A percentile compares a stretch with the other conserved stretches of the same genome.
These are phyloP conservation scores for Naumovozyma dairenensis DNA, from an alignment of 805 yeast genomes.

Conservation along the genomic window DNA sequence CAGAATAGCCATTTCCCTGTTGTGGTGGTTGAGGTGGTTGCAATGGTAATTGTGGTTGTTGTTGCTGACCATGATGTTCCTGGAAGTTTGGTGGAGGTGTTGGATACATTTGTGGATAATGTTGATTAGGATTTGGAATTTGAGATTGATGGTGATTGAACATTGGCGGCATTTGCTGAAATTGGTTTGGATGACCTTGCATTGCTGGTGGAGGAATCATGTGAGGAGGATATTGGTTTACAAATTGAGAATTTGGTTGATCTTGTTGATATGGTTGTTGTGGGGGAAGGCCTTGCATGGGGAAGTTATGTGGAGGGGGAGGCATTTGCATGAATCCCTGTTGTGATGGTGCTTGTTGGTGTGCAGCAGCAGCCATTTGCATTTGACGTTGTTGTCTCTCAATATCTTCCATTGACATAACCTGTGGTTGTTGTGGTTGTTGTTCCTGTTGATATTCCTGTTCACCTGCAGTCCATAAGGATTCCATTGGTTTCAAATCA, in stretches of 20 bases:
- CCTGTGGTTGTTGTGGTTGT: slow-evolving; percentile 15
- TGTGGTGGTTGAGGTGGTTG: slow-evolving; percentile 1
- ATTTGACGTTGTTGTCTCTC: slow-evolving; percentile 46
- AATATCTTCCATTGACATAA: slow-evolving; percentile 70
- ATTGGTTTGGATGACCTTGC: slow-evolving; percentile 20
- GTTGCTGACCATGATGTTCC: not conserved
- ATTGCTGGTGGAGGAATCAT: slow-evolving; percentile 23
- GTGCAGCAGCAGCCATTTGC: slow-evolving; percentile 17
- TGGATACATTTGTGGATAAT: not conserved
- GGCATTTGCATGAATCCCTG: slow-evolving; percentile 16
- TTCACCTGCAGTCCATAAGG: slow-evolving; percentile 41
- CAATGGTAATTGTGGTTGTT: not conserved
- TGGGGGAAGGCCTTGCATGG: slow-evolving; percentile 4
- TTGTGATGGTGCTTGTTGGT: slow-evolving; percentile 15
- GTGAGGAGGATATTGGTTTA: not conserved
- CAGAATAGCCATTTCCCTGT: too few relatives aligned
- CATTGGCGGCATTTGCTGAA: slow-evolving; percentile 11
- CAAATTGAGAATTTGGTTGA: slow-evolving; percentile 6
- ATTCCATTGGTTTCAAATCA: slow-evolving; percentile 57
- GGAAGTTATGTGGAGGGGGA: slow-evolving; percentile 4
- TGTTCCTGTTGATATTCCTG: slow-evolving; percentile 3
- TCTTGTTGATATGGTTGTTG: slow-evolving; percentile 8
- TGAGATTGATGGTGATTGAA: slow-evolving; percentile 1
- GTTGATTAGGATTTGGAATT: not conserved
- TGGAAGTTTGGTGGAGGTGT: not conserved